Base-by-base conservation (phyloP, 495 filamentous ascomycete species). In the Penicillium maclennaniae region DNA sequence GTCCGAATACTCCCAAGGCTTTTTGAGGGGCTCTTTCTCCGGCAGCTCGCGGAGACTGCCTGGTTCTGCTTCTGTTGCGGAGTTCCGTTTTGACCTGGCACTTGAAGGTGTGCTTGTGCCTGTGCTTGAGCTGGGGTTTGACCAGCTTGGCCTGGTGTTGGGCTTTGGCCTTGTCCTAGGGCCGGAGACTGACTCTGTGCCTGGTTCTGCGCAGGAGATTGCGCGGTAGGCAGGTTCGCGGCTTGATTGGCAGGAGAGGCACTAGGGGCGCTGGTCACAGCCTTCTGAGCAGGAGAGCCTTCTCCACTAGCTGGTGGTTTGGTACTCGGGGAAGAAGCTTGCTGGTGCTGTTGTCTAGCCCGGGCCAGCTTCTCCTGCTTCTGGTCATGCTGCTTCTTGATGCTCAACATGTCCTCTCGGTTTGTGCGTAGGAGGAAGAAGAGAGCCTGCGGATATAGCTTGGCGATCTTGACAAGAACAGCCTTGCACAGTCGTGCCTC, bases 391-490 rank as follows among this genome's bases (percentile, higher is more conserved):
- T 78, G 81, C 67, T 92, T 97, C 79, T 93, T 95, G 71, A 96
- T 95, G 37, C 82, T 76, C 21, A 88, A 72, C 85, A 96, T 91
- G 66, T 99, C 95, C 70, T 99, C 95, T n/a, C 91, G 77, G 55
- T 86, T 95, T 0, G 92, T 97, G 54, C 95, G 78, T 20, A 99
- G 82, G 58, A 92, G 81, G 77, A 96, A 97, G 74, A 95, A 97
- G 15, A 99, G 77, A 8, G 93, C 85, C 61, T 99, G 95, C 2
- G 95, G 95, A 68, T 91, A 97, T 2, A 83, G 78, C 74, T 96
- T 97, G 31, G 95, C 95, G 61, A 99, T 91, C 74, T 95, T 97
- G 20, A 87, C 78, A 19, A 99, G 76, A 31, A 99, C 86, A 42
- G 73, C 78, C 51, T 92, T 84, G 53, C 91, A 86, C 43, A 95